Evolutionary conservation across 257 asterid genomes (phyloP).

Genomic region (Coffea eugenioides): DNA sequence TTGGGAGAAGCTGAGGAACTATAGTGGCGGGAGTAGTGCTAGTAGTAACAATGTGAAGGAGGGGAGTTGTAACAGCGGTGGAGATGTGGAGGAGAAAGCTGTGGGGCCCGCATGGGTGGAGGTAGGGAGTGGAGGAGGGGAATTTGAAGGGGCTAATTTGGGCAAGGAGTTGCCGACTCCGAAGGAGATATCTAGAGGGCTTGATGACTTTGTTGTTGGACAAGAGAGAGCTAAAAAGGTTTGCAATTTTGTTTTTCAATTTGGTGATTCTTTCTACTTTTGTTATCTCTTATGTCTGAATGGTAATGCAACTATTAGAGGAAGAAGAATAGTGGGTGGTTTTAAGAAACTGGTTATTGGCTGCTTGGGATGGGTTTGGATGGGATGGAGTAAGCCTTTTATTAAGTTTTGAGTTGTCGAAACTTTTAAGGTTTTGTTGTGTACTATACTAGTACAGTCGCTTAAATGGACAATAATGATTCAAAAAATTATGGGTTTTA

Average conservation of each 20-base stretch:
- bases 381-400: background rate
- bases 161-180: slow-evolving; percentile 69
- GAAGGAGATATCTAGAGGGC: slow-evolving; percentile 77
- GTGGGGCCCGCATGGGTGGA: slow-evolving; percentile 1
- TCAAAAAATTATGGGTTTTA: background rate
- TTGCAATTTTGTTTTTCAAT: background rate
- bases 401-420: background rate
- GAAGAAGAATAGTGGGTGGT: background rate
- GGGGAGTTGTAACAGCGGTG: background rate
- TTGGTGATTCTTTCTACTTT: background rate
- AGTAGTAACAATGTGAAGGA: slow-evolving; percentile 15
- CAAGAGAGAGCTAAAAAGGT: slow-evolving; percentile 92
- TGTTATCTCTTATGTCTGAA: background rate
- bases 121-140: slow-evolving; percentile 15
- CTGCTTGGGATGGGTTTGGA: background rate
- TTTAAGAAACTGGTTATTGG: background rate
- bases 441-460: background rate
- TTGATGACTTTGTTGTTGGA: slow-evolving; percentile 75
- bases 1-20: slow-evolving; percentile 94
- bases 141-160: slow-evolving; percentile 30
- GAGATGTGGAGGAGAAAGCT: slow-evolving; percentile 4
- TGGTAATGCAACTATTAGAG: background rate
- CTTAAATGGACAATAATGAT: background rate
- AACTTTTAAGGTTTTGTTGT: background rate
- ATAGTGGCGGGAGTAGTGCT: slow-evolving; percentile 38